Evolutionary conservation across 257 asterid species (phyloP).

Genomic region (Solanum microdontum): DNA sequence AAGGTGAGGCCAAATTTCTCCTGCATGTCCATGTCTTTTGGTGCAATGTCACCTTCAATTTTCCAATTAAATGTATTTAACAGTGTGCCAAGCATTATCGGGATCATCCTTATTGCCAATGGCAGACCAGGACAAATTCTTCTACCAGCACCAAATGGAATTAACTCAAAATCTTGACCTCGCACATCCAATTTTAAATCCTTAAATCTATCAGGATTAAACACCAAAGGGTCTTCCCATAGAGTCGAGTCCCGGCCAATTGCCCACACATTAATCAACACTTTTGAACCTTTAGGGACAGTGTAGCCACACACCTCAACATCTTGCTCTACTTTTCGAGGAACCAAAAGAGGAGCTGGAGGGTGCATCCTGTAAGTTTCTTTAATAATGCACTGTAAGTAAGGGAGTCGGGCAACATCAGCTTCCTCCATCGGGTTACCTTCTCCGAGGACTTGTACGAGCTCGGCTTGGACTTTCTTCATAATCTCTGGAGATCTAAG

Average conservation of each 20-base stretch:
- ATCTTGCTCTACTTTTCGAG: not conserved
- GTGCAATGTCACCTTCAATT: not conserved
- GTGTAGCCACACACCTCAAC: conserved; percentile 3
- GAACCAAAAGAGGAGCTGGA: not conserved
- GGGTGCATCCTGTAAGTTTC: not conserved
- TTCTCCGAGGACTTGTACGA: not conserved
- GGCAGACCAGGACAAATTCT: conserved; percentile 7
- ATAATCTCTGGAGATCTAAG: not conserved
- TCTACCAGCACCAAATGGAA: conserved; percentile 8
- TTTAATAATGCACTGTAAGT: not conserved
- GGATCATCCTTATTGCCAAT: conserved; percentile 1
- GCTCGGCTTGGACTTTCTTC: not conserved
- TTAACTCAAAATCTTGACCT: conserved; percentile 3
- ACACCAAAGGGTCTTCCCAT: not conserved
- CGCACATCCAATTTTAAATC: not conserved
- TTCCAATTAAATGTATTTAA: conserved; percentile 2
- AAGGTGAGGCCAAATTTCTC: conserved; percentile 5
- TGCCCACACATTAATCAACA: not conserved
- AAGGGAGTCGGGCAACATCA: not conserved
- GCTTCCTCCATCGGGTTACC: not conserved
- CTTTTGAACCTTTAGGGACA: not conserved
- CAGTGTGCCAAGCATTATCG: not conserved
- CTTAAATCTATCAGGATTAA: conserved; percentile 1
- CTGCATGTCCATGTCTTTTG: not conserved
- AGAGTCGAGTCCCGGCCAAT: not conserved